Evolutionary conservation across 2,329 filamentous ascomycete genomes (phyloP), one percentile per base, ranked within the genome.

Genomic region (Xylariaceae sp.): DNA sequence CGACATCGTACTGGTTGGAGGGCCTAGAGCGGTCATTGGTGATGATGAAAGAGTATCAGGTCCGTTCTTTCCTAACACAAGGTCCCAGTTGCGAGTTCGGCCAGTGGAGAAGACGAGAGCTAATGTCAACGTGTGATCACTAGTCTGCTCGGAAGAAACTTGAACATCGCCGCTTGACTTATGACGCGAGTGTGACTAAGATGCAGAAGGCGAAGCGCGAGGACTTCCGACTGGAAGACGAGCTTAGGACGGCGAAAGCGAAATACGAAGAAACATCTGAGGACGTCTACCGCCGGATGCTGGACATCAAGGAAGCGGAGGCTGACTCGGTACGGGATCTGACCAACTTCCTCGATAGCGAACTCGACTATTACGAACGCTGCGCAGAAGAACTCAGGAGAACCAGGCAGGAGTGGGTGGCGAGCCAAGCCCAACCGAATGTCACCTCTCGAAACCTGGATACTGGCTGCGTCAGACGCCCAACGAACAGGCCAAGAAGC

Each of bases 41-140:
- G 24, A 92, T 95, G 74, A 90, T 97, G 87, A 96, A 94, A 62
- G 92, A 97, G 59, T 97, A 95, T 55, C 88, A 96, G 74, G 85
- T 90, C 72, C 38, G 74, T 60, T 8, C 16, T 4, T 17, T 9
- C 6, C 3, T 30, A 13, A 2, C 14, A n/a, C n/a, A n/a, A n/a
- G n/a, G n/a, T n/a, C n/a, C n/a, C n/a, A n/a, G n/a, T n/a, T n/a
- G n/a, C n/a, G n/a, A n/a, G n/a, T n/a, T n/a, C n/a, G n/a, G n/a
- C n/a, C n/a, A n/a, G n/a, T 12, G 5, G 11, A 5, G 4, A 18
- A 31, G 21, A 16, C 29, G 11, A 6, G 24, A 33, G 31, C 43
- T 56, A 44, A 54, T 42, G 11, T 8, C 51, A 1, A 2, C 14
- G 16, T n/a, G 21, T 7, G 11, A 24, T 30, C 5, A 3, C 34